Base-by-base conservation (phyloP, 805 yeast genomes). In the Danielozyma ontarioensis region DNA sequence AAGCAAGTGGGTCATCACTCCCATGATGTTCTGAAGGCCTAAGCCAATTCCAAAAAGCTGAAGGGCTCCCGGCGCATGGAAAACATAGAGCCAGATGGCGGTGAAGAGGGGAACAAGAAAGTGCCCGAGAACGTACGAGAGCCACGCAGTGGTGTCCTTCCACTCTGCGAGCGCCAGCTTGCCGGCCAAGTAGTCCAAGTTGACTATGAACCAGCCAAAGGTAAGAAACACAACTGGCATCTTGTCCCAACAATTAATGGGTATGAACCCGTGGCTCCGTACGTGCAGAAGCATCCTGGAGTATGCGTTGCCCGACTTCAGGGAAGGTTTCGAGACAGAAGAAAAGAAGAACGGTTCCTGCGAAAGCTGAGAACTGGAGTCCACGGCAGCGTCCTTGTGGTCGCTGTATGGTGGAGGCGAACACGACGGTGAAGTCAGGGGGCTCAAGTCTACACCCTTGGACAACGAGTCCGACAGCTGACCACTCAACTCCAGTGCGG, bases 51-150 rank as follows among this genome's bases (percentile, higher is more conserved):
- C 59, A 42, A 77, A 81, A 43, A 66, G 59, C 39, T 70, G 73
- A 10, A 78, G 33, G 0, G 76, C 73, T 0, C 83, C 84, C n/a
- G 80, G 83, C 1, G 78, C 68, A 33, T 79, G 83, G 64, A 78
- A 80, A 8, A 78, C 70, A 48, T 80, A 79, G 12, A 81, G 58
- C 60, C 80, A 81, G 13, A 76, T 65, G 1, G 80, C 75, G 0
- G 82, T 76, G 40, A 78, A 52, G 5, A 80, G 70, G 1, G 87
- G 85, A 4, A 70, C 74, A 17, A 74, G 62, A 25, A 80, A 64
- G 52, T 81, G 87, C 25, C 75, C 64, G 14, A 80, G 50, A 10
- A 80, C 84, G 47, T 80, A 79, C 23, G 76, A 73, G 28, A 69
- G 52, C 82, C 84, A 77, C 1, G 86, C 79, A 18, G 68, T 38